A percentile compares a stretch with the other conserved stretches of the same genome.
Conservation (phyloP, 768 basidiomycete genomes). For the Macrolepiota fuliginosa region DNA sequence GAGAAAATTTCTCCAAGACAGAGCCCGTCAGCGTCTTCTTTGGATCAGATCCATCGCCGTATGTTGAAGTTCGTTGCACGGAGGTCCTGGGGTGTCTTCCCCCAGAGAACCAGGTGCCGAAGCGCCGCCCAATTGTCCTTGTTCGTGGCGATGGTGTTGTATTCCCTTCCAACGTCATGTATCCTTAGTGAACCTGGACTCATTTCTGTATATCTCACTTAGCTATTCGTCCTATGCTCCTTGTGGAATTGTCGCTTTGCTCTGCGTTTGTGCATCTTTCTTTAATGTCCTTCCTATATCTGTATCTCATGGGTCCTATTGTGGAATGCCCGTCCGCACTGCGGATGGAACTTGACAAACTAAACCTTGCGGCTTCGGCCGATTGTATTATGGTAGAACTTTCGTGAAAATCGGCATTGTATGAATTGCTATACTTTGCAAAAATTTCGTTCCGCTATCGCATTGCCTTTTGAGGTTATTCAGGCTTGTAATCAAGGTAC, state of each 20-base stretch:
- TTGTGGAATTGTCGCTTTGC: slow-evolving; percentile 21
- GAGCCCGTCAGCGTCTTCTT: slow-evolving; percentile 85
- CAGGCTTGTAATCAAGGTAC: neutral
- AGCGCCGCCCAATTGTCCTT: slow-evolving; percentile 78
- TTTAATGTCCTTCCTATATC: slow-evolving; percentile 15
- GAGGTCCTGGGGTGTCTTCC: slow-evolving; percentile 84
- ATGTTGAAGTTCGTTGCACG: slow-evolving; percentile 83
- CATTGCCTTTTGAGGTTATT: neutral
- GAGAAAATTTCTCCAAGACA: slow-evolving; percentile 84
- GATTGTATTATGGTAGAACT: slow-evolving; percentile 10
- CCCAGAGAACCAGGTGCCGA: slow-evolving; percentile 58
- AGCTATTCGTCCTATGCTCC: slow-evolving; percentile 11
- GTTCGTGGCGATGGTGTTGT: slow-evolving; percentile 85
- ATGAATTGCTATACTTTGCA: neutral
- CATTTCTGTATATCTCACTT: slow-evolving; percentile 6
- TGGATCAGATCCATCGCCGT: slow-evolving; percentile 83
- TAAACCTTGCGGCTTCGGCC: neutral
- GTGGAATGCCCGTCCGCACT: slow-evolving; percentile 17
- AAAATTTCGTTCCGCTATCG: neutral
- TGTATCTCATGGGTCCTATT: slow-evolving; percentile 18
- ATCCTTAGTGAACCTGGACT: slow-evolving; percentile 50
- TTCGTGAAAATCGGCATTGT: slow-evolving; percentile 1
- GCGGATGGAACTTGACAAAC: slow-evolving; percentile 5
- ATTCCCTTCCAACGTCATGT: slow-evolving; percentile 79
- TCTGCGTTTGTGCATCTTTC: slow-evolving; percentile 23